Base-by-base conservation (phyloP, 2,329 filamentous ascomycete genomes). In the Diplodia seriata region DNA sequence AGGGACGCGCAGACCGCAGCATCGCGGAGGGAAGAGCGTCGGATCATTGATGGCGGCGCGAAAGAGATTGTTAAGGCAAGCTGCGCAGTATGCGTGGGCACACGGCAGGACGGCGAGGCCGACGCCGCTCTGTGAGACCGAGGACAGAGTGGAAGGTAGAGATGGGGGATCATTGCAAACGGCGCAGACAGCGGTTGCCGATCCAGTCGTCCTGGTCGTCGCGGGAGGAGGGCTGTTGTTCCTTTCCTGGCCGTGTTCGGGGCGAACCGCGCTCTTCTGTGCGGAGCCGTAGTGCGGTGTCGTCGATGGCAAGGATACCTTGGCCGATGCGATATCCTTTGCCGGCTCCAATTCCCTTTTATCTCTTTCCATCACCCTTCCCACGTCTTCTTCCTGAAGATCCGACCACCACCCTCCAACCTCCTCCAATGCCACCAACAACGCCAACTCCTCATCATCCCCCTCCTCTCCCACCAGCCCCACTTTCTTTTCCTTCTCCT, bases 1-100 rank as follows among this genome's bases (percentile, higher is more conserved):
- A 2, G 73, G 68, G 20, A 76, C 73, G 0, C 43, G 66, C 2
- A 66, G 2, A 3, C 66, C 65, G 61, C 72, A 75, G 56, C 71
- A 76, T 4, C 70, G 71, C 0, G 72, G 73, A 2, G 73, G 75
- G 50, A 76, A 76, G 0, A 74, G 69, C 1, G 67, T 49, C 0
- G 69, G 62, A 49, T 74, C 69, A 0, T 64, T 68, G 5, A 72
- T 51, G 1, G 72, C 54, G 5, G n/a, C 68, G 23, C 54, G 33
- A 69, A 77, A 74, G 1, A 73, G 68, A 0, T 67, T 26, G 12
- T 63, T 8, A 0, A 75, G 36, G 43, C 73, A 75, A 0, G 64
- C 50, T 0, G 67, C 62, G 55, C 74, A 76, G 68, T 75, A 76
- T 0, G 64, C 63, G 51, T 74, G 72, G 20, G 20, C 18, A 38